Conservation (phyloP, 345 rosid species). For the Streptanthus diversifolius region DNA sequence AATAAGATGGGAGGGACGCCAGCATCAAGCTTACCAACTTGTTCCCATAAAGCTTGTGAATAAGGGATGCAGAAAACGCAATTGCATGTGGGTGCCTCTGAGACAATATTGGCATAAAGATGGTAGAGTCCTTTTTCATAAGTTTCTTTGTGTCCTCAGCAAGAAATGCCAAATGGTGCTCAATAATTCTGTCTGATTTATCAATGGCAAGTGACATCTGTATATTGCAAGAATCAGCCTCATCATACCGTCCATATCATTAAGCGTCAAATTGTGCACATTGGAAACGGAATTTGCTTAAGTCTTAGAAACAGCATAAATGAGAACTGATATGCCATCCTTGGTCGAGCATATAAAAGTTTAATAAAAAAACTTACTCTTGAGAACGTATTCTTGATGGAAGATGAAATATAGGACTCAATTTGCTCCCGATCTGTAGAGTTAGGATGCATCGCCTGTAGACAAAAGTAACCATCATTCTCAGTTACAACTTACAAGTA, state of each 20-base stretch:
- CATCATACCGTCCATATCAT: constrained; percentile 9
- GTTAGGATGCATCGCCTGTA: constrained; percentile 61
- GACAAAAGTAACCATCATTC: constrained; percentile 24
- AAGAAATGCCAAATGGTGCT: constrained; percentile 80
- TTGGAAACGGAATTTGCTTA: not conserved
- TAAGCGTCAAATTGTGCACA: not conserved
- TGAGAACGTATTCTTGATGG: constrained; percentile 71
- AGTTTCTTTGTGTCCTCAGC: constrained; percentile 83
- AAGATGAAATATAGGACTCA: constrained; percentile 74
- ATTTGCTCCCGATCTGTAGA: constrained; percentile 80
- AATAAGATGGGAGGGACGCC: constrained; percentile 19
- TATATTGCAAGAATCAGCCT: constrained; percentile 26
- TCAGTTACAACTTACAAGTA: constrained; percentile 27
- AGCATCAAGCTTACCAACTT: constrained; percentile 65
- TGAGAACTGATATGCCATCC: not conserved
- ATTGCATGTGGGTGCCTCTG: constrained; percentile 81
- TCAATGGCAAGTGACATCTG: constrained; percentile 72
- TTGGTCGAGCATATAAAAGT: not conserved
- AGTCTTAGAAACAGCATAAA: constrained; percentile 1
- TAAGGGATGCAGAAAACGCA: constrained; percentile 69
- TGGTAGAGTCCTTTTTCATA: constrained; percentile 64
- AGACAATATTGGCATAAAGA: constrained; percentile 71
- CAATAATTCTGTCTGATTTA: constrained; percentile 55
- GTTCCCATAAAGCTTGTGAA: constrained; percentile 84
- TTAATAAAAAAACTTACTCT: constrained; percentile 50